Percentiles rank a stretch among this genome's conserved stretches.
Evolutionary conservation across 23 red algal species (phyloP).

Genomic region (Gracilariopsis chorda): DNA sequence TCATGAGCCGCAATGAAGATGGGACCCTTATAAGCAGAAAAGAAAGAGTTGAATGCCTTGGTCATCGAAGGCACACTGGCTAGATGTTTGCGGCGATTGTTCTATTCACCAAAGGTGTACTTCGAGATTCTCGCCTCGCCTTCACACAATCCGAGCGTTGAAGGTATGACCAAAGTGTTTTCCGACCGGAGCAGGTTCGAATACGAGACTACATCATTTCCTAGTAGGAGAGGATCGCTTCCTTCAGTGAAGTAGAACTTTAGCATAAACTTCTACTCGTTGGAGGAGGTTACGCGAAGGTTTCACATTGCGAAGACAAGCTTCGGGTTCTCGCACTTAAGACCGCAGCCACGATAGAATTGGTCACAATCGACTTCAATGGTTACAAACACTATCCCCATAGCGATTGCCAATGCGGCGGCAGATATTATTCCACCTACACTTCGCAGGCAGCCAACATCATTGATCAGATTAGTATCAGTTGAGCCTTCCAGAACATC

Average conservation of each 20-base stretch:
- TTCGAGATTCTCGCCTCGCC: background rate
- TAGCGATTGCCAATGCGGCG: background rate
- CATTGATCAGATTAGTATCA: constrained; percentile 34
- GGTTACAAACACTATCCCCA: too few species aligned
- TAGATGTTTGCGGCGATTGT: background rate
- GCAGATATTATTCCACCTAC: background rate
- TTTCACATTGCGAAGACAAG: background rate
- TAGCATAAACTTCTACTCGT: background rate
- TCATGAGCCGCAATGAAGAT: background rate
- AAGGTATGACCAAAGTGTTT: background rate
- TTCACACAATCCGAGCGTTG: background rate
- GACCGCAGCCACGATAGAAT: constrained; percentile 6
- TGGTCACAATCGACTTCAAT: background rate
- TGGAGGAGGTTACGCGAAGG: background rate
- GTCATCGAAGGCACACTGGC: background rate
- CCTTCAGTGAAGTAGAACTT: constrained; percentile 10
- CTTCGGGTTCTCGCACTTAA: background rate
- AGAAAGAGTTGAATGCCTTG: background rate
- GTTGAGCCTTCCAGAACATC: background rate
- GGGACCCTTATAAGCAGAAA: background rate
- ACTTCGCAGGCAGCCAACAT: constrained; percentile 15
- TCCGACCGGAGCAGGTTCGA: background rate
- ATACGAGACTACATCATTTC: too few species aligned
- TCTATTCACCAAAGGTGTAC: background rate
- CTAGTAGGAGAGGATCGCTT: background rate